Percentiles rank a stretch among this genome's conserved stretches.
These are phyloP conservation scores for Psidium guajava DNA, from an alignment of 345 rosid genomes.

Conservation along the genomic window DNA sequence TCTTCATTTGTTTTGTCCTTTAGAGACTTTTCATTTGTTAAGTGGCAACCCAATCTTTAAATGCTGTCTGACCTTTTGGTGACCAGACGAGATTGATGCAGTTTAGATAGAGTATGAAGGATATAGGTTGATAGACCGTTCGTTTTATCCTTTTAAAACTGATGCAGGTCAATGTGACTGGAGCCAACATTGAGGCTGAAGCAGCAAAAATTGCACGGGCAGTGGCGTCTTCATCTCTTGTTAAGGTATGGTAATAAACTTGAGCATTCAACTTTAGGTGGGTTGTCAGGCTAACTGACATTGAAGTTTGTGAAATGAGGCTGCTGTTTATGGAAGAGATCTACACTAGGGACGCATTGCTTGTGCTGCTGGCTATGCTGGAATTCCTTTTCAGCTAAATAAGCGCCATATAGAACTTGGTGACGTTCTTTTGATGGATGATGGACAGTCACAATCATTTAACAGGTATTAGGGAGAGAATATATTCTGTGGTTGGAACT, in stretches of 20 bases:
- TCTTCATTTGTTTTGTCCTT: background rate
- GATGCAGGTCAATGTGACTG: constrained; percentile 60
- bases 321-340: constrained; percentile 93
- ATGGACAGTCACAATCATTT: constrained; percentile 81
- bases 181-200: constrained; percentile 57
- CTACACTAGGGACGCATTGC: constrained; percentile 98
- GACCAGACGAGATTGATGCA: background rate
- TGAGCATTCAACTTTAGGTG: constrained; percentile 1
- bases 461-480: constrained; percentile 40
- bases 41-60: background rate
- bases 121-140: background rate
- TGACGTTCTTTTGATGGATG: constrained; percentile 75
- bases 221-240: constrained; percentile 91
- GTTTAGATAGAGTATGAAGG: background rate
- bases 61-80: background rate
- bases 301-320: constrained; percentile 21
- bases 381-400: constrained; percentile 48
- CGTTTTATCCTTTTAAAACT: background rate
- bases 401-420: constrained; percentile 61
- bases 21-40: background rate
- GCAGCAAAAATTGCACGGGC: constrained; percentile 90
- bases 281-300: background rate
- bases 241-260: constrained; percentile 42
- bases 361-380: constrained; percentile 89
- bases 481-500: background rate